phyloP scores from a whole-genome alignment of 2,329 filamentous ascomycete species.

The Xylaria sp. region DNA sequence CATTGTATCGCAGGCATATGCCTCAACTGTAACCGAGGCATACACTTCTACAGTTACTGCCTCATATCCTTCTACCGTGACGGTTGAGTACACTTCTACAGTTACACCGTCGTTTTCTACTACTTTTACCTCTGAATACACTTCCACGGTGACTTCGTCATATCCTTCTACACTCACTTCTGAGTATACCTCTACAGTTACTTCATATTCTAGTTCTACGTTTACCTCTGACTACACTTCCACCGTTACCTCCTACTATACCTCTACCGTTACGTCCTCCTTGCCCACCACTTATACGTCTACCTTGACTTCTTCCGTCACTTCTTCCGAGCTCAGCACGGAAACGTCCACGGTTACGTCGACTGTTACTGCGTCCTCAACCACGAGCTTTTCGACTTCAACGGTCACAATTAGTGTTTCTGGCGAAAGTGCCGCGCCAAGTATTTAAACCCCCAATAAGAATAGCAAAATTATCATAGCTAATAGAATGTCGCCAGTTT shows the following conservation, averaged over 20 bases:
- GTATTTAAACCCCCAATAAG: conserved; percentile 3
- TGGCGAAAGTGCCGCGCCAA: background rate
- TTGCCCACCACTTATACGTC: background rate
- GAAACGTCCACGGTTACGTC: conserved; percentile 2
- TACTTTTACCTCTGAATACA: too few relatives aligned
- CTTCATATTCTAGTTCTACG: too few relatives aligned
- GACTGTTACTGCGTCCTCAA: too few relatives aligned
- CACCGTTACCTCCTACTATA: too few relatives aligned
- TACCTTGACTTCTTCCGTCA: background rate
- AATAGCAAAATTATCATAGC: background rate
- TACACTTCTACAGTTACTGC: background rate
- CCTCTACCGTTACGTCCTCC: background rate
- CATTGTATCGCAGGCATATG: background rate
- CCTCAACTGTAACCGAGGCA: background rate
- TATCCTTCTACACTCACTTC: too few relatives aligned
- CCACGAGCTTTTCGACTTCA: background rate
- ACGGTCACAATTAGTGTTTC: conserved; percentile 12
- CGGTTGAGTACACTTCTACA: too few relatives aligned
- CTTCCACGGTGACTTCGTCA: too few relatives aligned
- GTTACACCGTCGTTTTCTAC: too few relatives aligned
- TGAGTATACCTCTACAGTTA: too few relatives aligned
- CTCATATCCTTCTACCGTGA: too few relatives aligned
- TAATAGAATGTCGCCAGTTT: conserved; percentile 9
- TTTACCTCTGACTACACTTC: too few relatives aligned
- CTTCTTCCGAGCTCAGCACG: conserved; percentile 1